Evolutionary conservation across 441 rosid species (phyloP).

Genomic region (Mallotus japonicus): DNA sequence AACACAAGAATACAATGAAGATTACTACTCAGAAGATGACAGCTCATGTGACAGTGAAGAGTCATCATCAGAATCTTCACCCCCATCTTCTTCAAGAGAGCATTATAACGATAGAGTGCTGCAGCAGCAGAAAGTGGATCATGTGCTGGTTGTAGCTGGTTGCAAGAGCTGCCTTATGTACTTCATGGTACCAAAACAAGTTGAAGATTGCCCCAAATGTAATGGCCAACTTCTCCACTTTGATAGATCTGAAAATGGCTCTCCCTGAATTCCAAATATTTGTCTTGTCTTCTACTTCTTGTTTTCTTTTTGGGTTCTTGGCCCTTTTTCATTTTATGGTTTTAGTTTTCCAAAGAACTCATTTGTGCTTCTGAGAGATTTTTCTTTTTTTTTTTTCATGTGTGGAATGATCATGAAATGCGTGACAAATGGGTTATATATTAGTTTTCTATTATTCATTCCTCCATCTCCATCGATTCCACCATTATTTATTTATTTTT

Average conservation of each 20-base stretch:
- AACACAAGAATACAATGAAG: conserved; percentile 34
- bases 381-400: neutral
- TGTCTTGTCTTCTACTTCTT: conserved; percentile 1
- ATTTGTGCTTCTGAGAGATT: conserved; percentile 28
- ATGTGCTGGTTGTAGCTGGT: conserved; percentile 82
- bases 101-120: conserved; percentile 17
- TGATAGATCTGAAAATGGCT: conserved; percentile 51
- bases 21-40: conserved; percentile 48
- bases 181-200: conserved; percentile 86
- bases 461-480: neutral
- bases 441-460: conserved; percentile 8
- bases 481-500: neutral
- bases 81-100: conserved; percentile 36
- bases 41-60: conserved; percentile 68
- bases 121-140: conserved; percentile 41
- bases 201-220: conserved; percentile 83
- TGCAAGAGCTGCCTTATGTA: conserved; percentile 95
- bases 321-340: neutral
- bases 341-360: conserved; percentile 15
- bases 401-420: conserved; percentile 35
- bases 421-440: conserved; percentile 25
- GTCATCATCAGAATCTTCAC: conserved; percentile 59
- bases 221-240: conserved; percentile 81
- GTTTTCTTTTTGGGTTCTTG: neutral
- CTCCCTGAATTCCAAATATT: conserved; percentile 33